Base-by-base conservation (phyloP, 2,329 filamentous ascomycete species). In the Cladosporium halotolerans region DNA sequence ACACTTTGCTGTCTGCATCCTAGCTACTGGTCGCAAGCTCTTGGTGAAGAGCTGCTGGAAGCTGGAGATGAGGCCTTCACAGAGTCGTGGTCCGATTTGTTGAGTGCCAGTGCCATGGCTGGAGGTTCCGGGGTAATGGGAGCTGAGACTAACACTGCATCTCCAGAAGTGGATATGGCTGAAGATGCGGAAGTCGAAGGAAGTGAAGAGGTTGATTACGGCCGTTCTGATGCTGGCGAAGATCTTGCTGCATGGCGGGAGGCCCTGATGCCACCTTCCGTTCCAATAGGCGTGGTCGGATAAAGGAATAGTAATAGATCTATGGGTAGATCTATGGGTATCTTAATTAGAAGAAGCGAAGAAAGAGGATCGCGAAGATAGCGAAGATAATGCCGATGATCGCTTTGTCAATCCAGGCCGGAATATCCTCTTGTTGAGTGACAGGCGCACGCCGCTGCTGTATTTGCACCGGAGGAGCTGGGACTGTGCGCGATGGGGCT, bases 341-440 rank as follows among this genome's bases (percentile, higher is more conserved):
- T 32, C 23, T n/a, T 51, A 42, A 51, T 14, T 40, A 40, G 28
- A 47, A 28, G 28, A 53, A 53, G 8, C 45, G 46, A 11, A 49
- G 11, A 60, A 68, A 48, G 58, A 96, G 73, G 75, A 95, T 81
- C 18, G 88, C 81, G 3, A 84, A 73, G 16, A 96, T 73, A 23
- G 87, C 75, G 11, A 88, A 77, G 0, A 88, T 74, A 14, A 96
- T 71, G 6, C 82, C 85, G 18, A 85, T 81, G 59, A 96, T 96
- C 36, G 85, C 80, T 58, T 88, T 82, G 69, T 96, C 91, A 14
- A 96, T 76, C 86, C 89, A 95, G 10, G 83, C 72, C 1, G 84
- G 80, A 13, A 88, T 79, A 2, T 75, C 80, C 28, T 80, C 76
- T 49, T 76, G 60, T 39, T 66, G 56, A 11, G 16, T 51, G 8